Percentiles rank a stretch among this genome's conserved stretches.
Evolutionary conservation across 306 rosid species (phyloP).

Genomic region (Dalbergia cochinchinensis): DNA sequence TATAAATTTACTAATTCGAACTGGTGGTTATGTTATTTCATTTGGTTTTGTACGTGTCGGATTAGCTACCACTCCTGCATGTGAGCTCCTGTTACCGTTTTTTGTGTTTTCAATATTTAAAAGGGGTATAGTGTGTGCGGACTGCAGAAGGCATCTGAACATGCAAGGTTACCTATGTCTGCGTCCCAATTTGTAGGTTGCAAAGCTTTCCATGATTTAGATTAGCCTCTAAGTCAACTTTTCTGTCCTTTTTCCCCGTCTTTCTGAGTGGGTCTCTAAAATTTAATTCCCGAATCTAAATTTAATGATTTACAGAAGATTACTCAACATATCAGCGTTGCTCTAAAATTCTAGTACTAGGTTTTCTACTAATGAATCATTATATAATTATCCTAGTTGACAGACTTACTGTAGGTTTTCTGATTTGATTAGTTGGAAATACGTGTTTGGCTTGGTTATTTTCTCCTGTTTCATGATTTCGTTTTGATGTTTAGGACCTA

Average conservation of each 20-base stretch:
- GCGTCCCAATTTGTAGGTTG: conserved; percentile 17
- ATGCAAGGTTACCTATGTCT: not conserved
- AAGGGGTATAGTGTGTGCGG: not conserved
- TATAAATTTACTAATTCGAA: no score
- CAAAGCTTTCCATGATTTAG: not conserved
- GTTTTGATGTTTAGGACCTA: not conserved
- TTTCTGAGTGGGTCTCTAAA: conserved; percentile 4
- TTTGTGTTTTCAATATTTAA: not conserved
- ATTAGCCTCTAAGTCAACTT: not conserved
- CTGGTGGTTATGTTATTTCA: not conserved
- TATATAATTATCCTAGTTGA: not conserved
- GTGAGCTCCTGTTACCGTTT: not conserved
- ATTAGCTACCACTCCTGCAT: not conserved
- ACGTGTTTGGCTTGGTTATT: not conserved
- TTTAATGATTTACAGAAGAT: not conserved
- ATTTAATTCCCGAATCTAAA: conserved; percentile 13
- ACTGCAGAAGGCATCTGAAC: conserved; percentile 5
- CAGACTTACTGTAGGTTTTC: no score
- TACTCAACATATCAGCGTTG: not conserved
- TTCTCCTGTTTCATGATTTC: not conserved
- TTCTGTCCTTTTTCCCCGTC: not conserved
- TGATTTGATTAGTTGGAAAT: not conserved
- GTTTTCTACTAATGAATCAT: conserved; percentile 13
- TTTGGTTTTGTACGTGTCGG: not conserved
- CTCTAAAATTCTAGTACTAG: conserved; percentile 9